Base-by-base conservation (phyloP, 345 rosid genomes). In the Melastoma malabathricum region DNA sequence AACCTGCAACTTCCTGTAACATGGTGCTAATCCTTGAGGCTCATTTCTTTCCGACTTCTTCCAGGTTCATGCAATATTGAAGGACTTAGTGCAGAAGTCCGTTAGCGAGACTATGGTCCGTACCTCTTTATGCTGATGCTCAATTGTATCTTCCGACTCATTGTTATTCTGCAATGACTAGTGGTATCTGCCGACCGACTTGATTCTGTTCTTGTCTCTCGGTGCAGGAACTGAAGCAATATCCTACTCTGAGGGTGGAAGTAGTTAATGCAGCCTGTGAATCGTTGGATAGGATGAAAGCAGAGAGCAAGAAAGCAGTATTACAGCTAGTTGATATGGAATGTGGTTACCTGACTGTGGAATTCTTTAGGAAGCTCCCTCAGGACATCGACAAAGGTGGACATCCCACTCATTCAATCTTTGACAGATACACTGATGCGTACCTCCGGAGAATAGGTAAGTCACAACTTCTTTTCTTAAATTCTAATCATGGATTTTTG, bases 361-460 rank as follows among this genome's bases (percentile, higher is more conserved):
- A 86, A 49, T 90, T 86, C 71, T 90, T 90, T 72, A 17, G 73
- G 94, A 56, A 90, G 84, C 98, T 90, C 70, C 98, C 96, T 52
- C 96, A 86, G 62, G 96, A 90, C 67, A 61, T 73, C 41, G 98
- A 90, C 66, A 90, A 90, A 75, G 96, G 98, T 10, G 98, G 98
- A 64, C 82, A 86, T 64, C 96, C 98, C 6, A 75, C 93, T 2
- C 98, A 84, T 65, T 90, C 96, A 8, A 70, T 86, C 17, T 90
- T 82, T 45, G 92, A 90, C 58, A 65, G 98, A 73, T 90, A 86
- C 60, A 84, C 77, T 31, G 98, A 90, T 56, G 61, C 93, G 10
- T 90, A 90, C 54, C 94, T 90, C 44, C 74, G 94, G 46, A 72
- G 94, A 59, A 63, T 90, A 16, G 96, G 96, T 80, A 65, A 77